Conservation (phyloP, 1,284 basidiomycete genomes). For the Macrocystidia cucumis region DNA sequence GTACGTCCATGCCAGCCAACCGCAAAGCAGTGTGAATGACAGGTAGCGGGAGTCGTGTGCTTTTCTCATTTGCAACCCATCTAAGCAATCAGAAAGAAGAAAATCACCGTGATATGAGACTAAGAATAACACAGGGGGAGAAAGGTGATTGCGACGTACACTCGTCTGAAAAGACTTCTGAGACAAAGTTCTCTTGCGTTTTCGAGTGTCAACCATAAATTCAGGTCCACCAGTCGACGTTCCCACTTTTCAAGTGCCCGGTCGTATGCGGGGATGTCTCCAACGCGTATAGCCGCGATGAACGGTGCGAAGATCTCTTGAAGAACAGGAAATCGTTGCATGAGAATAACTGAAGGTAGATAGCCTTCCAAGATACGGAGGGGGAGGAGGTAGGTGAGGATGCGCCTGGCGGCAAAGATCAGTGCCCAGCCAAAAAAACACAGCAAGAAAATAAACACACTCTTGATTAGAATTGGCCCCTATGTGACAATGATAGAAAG, state of each 20-base stretch:
- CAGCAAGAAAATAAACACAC: constrained; percentile 36
- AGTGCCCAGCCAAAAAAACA: not conserved
- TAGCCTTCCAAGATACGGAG: constrained; percentile 82
- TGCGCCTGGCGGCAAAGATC: constrained; percentile 45
- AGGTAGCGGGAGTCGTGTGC: constrained; percentile 69
- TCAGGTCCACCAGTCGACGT: constrained; percentile 69
- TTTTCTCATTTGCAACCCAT: constrained; percentile 71
- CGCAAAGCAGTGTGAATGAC: constrained; percentile 70
- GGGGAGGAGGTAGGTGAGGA: constrained; percentile 86
- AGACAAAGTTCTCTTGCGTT: constrained; percentile 84
- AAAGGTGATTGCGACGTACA: constrained; percentile 43
- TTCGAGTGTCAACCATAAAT: constrained; percentile 83
- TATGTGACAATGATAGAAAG: constrained; percentile 75
- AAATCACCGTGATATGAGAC: not conserved
- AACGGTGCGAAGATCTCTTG: constrained; percentile 76
- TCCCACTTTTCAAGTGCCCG: constrained; percentile 62
- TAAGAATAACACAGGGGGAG: not conserved
- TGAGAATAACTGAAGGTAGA: constrained; percentile 65
- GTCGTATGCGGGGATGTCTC: constrained; percentile 82
- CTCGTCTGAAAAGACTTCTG: constrained; percentile 78
- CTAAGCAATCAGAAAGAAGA: constrained; percentile 32
- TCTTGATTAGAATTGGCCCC: constrained; percentile 70
- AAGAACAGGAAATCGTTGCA: constrained; percentile 69
- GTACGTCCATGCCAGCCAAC: constrained; percentile 56
- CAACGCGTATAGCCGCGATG: constrained; percentile 66